Conservation (phyloP, 2,329 filamentous ascomycete genomes). For the Phialocephala subalpina region DNA sequence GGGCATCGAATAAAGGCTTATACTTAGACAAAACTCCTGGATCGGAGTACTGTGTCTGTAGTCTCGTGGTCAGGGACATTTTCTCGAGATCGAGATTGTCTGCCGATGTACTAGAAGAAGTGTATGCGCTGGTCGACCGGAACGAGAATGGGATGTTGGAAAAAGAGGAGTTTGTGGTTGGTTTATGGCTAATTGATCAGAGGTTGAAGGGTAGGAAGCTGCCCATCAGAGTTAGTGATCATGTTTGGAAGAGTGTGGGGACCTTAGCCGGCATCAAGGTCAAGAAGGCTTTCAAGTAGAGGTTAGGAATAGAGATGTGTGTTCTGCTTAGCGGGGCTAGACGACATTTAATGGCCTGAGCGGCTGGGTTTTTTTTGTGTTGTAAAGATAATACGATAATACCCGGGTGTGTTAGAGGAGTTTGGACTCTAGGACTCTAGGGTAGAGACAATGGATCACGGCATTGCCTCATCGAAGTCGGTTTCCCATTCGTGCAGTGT, state of each 20-base stretch:
- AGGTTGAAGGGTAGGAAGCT: conserved; percentile 81
- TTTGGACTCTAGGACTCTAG: conserved; percentile 1
- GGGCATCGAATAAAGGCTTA: conserved; percentile 80
- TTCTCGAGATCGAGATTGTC: conserved; percentile 76
- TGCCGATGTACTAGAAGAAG: conserved; percentile 72
- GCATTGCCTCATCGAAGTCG: neutral
- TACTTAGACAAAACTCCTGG: conserved; percentile 45
- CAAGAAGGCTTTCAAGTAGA: conserved; percentile 22
- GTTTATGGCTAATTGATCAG: conserved; percentile 85
- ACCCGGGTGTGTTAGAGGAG: conserved; percentile 9
- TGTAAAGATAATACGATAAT: conserved; percentile 16
- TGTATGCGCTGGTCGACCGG: conserved; percentile 79
- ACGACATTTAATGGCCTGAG: neutral
- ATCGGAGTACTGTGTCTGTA: conserved; percentile 62
- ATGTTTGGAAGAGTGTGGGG: conserved; percentile 77
- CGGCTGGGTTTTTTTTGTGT: neutral
- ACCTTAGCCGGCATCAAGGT: conserved; percentile 48
- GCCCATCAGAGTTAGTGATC: conserved; percentile 73
- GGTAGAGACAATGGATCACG: conserved; percentile 6
- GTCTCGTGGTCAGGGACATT: conserved; percentile 76
- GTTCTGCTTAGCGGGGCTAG: neutral
- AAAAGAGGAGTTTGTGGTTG: conserved; percentile 81
- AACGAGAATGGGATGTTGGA: conserved; percentile 61
- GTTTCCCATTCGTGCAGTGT: no score
- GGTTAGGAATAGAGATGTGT: neutral